Evolutionary conservation across 805 yeast genomes (phyloP).

Genomic region (Saturnispora kantuleensis): DNA sequence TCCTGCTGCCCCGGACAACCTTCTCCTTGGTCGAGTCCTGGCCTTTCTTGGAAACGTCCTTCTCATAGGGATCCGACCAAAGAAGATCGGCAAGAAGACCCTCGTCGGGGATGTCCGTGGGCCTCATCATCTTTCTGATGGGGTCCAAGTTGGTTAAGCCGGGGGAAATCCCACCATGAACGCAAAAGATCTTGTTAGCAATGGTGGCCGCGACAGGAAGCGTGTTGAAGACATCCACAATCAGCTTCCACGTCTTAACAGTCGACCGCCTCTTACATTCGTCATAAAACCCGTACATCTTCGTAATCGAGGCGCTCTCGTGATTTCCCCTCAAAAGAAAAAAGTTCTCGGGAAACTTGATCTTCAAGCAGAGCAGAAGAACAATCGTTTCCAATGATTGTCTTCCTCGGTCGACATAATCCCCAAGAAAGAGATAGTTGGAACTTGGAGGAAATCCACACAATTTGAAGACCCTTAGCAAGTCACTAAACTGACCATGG

Average conservation of each 20-base stretch:
- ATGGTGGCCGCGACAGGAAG: conserved; percentile 55
- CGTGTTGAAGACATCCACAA: conserved; percentile 48
- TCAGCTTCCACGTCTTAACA: conserved; percentile 39
- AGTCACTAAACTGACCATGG: conserved; percentile 56
- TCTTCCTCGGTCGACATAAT: conserved; percentile 51
- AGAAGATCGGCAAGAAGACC: conserved; percentile 69
- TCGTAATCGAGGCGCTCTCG: conserved; percentile 49
- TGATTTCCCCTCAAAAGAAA: conserved; percentile 53
- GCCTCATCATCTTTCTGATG: conserved; percentile 62
- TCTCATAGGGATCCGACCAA: conserved; percentile 72
- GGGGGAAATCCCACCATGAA: conserved; percentile 71
- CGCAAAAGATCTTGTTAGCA: conserved; percentile 48
- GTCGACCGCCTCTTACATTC: conserved; percentile 47
- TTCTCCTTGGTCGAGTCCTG: conserved; percentile 1
- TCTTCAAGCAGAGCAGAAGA: conserved; percentile 41
- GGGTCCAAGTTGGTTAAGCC: conserved; percentile 54
- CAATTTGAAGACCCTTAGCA: conserved; percentile 43
- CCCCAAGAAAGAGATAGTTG: conserved; percentile 48
- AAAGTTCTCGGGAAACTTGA: conserved; percentile 51
- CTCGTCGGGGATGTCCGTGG: conserved; percentile 76
- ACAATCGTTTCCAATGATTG: conserved; percentile 48
- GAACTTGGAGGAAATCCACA: conserved; percentile 53
- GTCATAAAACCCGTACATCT: conserved; percentile 51
- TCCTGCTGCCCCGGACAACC: background rate
- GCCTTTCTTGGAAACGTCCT: conserved; percentile 12